Percentiles rank a stretch among this genome's conserved stretches.
These are phyloP conservation scores for Chrysoporthe deuterocubensis DNA, from an alignment of 2,329 filamentous ascomycete species.

Conservation along the genomic window DNA sequence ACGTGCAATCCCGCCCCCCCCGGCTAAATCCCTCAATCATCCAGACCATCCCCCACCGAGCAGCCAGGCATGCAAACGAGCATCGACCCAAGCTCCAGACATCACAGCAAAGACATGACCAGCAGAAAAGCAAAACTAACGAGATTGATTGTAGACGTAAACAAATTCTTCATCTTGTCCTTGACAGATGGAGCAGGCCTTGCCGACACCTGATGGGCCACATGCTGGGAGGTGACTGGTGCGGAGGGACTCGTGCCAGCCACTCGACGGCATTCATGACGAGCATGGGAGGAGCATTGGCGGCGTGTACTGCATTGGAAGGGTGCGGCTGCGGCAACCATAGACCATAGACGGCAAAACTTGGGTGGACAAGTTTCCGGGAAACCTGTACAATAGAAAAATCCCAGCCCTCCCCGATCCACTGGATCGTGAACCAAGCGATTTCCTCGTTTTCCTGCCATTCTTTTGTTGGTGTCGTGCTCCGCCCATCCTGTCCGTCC, in stretches of 20 bases:
- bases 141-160: constrained; percentile 26
- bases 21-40: constrained; percentile 7
- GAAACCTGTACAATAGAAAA: constrained; percentile 30
- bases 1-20: constrained; percentile 43
- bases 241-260: constrained; percentile 22
- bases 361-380: constrained; percentile 28
- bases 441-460: constrained; percentile 18
- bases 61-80: background rate
- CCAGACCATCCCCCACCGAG: constrained; percentile 11
- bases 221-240: constrained; percentile 19
- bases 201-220: constrained; percentile 27
- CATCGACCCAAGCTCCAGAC: background rate
- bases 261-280: constrained; percentile 28
- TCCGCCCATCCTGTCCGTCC: background rate
- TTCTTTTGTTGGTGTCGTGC: background rate
- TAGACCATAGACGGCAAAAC: constrained; percentile 31
- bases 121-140: constrained; percentile 5
- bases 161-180: constrained; percentile 23
- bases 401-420: constrained; percentile 30
- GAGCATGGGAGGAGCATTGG: constrained; percentile 29
- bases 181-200: constrained; percentile 28
- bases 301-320: constrained; percentile 29
- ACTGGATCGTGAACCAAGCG: constrained; percentile 24
- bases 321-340: constrained; percentile 26
- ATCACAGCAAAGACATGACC: background rate